Conservation (phyloP, 495 filamentous ascomycete species). For the Podospora sp. region DNA sequence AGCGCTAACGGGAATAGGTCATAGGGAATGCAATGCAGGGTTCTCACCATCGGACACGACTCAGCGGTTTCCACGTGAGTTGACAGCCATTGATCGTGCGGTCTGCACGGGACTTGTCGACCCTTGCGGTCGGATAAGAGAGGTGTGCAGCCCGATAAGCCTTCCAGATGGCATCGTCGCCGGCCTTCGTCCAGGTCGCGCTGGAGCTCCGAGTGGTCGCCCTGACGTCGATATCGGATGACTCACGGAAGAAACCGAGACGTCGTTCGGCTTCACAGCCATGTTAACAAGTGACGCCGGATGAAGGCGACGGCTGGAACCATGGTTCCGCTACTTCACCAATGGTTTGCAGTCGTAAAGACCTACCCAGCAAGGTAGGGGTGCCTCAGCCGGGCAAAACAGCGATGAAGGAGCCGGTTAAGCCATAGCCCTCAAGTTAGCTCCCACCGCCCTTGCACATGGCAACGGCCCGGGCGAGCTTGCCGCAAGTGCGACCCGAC, state of each 20-base stretch:
- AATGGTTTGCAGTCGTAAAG: background rate
- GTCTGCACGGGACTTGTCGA: slow-evolving; percentile 3
- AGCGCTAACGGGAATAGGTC: slow-evolving; percentile 8
- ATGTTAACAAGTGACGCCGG: background rate
- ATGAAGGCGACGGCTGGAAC: background rate
- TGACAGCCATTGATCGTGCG: background rate
- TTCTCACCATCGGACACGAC: background rate
- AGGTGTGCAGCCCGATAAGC: background rate
- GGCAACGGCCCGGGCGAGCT: background rate
- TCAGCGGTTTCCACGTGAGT: background rate
- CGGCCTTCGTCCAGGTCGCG: background rate
- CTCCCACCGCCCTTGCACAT: background rate
- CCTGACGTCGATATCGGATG: background rate
- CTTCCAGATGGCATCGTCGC: background rate
- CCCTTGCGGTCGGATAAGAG: background rate
- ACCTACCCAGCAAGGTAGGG: background rate
- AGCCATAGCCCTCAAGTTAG: background rate
- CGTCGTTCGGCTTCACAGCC: background rate
- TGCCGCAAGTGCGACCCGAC: background rate
- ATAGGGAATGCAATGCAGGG: background rate
- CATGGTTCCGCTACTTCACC: background rate
- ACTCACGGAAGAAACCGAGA: background rate
- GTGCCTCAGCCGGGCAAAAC: background rate
- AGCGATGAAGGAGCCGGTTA: background rate
- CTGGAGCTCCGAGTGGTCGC: background rate